Percentiles rank a stretch among this genome's conserved stretches.
Evolutionary conservation across 2,329 filamentous ascomycete genomes (phyloP).

Genomic region (Dothiorella sarmentorum): DNA sequence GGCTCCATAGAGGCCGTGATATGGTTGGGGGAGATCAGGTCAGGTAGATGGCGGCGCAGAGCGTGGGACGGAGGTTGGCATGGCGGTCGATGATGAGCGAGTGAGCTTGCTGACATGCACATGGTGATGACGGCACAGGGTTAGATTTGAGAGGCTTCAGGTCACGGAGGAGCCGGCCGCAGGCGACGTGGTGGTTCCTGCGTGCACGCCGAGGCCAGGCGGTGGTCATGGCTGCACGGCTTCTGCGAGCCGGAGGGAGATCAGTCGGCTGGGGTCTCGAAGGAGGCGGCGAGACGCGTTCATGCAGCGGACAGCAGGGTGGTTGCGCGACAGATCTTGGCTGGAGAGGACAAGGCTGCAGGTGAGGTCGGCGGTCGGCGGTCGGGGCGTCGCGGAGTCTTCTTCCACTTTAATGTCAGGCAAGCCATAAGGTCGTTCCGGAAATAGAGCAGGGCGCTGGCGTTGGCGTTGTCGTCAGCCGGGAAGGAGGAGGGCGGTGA

Average conservation of each 20-base stretch:
- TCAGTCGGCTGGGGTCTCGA: neutral
- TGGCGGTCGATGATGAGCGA: neutral
- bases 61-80: neutral
- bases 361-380: no score
- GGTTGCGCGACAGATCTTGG: neutral
- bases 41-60: neutral
- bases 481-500: neutral
- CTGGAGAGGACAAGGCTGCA: neutral
- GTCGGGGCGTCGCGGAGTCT: no score
- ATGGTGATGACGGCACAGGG: neutral
- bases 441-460: neutral
- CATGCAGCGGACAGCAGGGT: neutral
- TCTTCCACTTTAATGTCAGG: constrained; percentile 2
- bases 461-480: neutral
- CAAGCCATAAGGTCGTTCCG: neutral
- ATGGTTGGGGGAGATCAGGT: neutral
- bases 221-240: neutral
- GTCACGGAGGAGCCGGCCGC: neutral
- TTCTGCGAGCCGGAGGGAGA: constrained; percentile 12
- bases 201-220: neutral
- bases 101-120: neutral
- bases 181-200: neutral
- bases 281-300: neutral
- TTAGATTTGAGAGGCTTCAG: constrained; percentile 1
- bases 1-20: neutral